Percentiles rank a stretch among this genome's conserved stretches.
phyloP scores from a whole-genome alignment of 371 early-diverging fungal genomes.

The Apophysomyces trapeziformis region DNA sequence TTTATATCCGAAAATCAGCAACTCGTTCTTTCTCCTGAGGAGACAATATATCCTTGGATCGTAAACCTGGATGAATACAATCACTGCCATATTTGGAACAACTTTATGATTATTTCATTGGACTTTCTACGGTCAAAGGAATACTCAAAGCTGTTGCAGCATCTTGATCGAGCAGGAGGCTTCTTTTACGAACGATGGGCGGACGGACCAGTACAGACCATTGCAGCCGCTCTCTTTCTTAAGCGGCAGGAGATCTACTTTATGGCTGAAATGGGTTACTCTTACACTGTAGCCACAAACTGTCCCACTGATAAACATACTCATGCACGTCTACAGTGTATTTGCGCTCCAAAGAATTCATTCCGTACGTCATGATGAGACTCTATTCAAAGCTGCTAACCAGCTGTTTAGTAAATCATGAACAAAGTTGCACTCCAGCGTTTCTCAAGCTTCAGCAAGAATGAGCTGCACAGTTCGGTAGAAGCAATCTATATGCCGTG shows the following conservation, averaged over 20 bases:
- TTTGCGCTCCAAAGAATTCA: slow-evolving; percentile 14
- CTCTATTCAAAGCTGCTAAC: not conserved
- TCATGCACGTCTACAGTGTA: slow-evolving; percentile 8
- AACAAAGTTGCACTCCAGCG: not conserved
- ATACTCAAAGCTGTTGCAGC: slow-evolving; percentile 78
- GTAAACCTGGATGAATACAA: slow-evolving; percentile 54
- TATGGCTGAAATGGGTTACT: slow-evolving; percentile 24
- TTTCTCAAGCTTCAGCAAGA: not conserved
- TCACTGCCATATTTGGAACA: slow-evolving; percentile 79
- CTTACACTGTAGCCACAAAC: slow-evolving; percentile 14
- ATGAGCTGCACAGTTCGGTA: not conserved
- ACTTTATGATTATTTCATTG: slow-evolving; percentile 40
- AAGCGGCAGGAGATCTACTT: slow-evolving; percentile 23
- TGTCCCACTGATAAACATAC: slow-evolving; percentile 16
- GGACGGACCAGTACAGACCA: slow-evolving; percentile 65
- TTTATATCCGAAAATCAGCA: slow-evolving; percentile 51
- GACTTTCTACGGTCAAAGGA: slow-evolving; percentile 44
- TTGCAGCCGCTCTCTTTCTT: slow-evolving; percentile 84
- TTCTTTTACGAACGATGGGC: slow-evolving; percentile 91
- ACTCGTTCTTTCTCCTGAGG: slow-evolving; percentile 14
- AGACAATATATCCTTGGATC: slow-evolving; percentile 31
- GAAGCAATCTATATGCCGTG: not conserved
- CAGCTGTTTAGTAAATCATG: not conserved
- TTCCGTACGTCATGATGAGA: slow-evolving; percentile 12
- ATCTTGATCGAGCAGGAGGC: slow-evolving; percentile 79